Evolutionary conservation across 2,329 filamentous ascomycete species (phyloP), one percentile per base, ranked within the genome.

Genomic region (Trichoderma harzianum): DNA sequence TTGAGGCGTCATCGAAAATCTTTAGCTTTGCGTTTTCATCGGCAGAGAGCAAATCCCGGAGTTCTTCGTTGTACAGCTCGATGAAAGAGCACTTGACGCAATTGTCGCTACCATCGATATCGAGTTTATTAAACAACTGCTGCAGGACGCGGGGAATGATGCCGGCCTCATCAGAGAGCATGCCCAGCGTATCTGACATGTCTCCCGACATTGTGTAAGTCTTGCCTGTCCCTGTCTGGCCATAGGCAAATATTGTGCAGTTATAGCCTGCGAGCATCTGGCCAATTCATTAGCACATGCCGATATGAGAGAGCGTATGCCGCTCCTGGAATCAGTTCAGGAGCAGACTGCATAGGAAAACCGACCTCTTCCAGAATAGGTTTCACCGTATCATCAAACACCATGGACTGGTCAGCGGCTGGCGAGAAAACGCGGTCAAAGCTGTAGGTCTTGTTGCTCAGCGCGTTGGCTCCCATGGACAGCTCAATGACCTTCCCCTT

Each of bases 191-290:
- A 76, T 98, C 93, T 16, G 89, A 93, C 90, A 99, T 98, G 81
- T 99, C 95, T 70, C 96, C 96, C 0, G 95, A 97, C 96, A 99
- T 99, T 28, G 96, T 99, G 82, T 99, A 99, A 16, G 96, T 99
- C 82, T 99, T 99, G 77, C 96, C 96, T 0, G 96, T 99, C 58
- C 96, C 96, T 0, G 96, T 99, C 81, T 99, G 96, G 30, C 96
- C 96, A 80, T 99, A 99, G 39, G 96, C 96, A 78, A 99, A 99
- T 73, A 99, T 97, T 6, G 96, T 99, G 83, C 96, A 99, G 81
- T 99, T 99, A 84, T 93, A 98, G 67, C 96, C 96, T 28, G 91
- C 88, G 55, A 99, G 88, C 87, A 98, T 97, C 94, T 97, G 76
- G 26, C 18, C 6, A 26, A 71, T 26, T 68, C 57, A 63, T 76